Conservation (phyloP, 257 asterid species). For the Capsicum baccatum region DNA sequence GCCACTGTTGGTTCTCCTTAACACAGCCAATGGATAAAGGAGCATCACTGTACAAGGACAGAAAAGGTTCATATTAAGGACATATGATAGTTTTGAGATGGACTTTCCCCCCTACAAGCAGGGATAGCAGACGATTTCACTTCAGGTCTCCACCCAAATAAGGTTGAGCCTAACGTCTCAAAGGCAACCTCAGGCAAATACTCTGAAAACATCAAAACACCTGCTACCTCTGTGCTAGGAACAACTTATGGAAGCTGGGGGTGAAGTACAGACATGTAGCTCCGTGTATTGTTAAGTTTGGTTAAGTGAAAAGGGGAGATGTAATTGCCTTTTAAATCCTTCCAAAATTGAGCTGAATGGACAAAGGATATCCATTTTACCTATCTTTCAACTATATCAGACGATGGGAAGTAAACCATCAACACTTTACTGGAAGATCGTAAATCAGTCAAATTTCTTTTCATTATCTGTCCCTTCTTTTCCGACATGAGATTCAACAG, state of each 20-base stretch:
- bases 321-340: not conserved
- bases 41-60: constrained; percentile 2
- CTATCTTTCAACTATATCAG: too few species aligned
- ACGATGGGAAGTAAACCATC: not conserved
- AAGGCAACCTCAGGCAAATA: not conserved
- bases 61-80: constrained; percentile 17
- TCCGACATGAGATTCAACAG: not conserved
- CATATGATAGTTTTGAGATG: not conserved
- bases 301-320: not conserved
- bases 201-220: not conserved
- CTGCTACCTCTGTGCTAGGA: not conserved
- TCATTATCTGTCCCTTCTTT: not conserved
- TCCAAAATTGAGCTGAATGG: not conserved
- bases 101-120: not conserved
- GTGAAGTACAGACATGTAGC: not conserved
- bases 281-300: not conserved
- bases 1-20: constrained; percentile 17
- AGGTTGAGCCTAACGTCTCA: not conserved
- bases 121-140: not conserved
- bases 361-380: not conserved
- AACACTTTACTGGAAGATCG: not conserved
- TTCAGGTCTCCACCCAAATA: not conserved
- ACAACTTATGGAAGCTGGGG: not conserved
- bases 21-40: not conserved
- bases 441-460: not conserved